phyloP scores from a whole-genome alignment of 768 basidiomycete species.

The Wakefieldia striispora region DNA sequence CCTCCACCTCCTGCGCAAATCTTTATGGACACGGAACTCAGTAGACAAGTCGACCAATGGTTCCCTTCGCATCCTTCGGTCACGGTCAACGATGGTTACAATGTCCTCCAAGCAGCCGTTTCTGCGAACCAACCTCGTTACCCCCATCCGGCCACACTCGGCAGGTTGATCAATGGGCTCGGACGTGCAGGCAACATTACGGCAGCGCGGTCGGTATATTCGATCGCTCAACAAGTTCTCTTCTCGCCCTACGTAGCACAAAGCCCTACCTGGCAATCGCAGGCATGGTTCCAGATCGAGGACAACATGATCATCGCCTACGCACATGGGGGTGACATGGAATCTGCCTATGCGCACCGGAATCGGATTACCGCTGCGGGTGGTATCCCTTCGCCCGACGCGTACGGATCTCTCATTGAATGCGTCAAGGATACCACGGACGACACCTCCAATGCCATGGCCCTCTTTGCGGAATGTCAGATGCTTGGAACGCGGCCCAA shows the following conservation, averaged over 20 bases:
- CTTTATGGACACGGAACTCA: conserved; percentile 24
- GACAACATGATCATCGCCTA: conserved; percentile 86
- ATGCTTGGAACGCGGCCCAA: conserved; percentile 70
- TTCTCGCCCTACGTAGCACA: conserved; percentile 36
- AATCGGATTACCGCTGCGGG: conserved; percentile 73
- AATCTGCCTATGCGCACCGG: conserved; percentile 80
- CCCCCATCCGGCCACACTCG: conserved; percentile 53
- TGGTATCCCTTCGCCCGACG: conserved; percentile 78
- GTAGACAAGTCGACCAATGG: conserved; percentile 34
- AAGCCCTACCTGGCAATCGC: conserved; percentile 46
- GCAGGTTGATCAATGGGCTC: conserved; percentile 62
- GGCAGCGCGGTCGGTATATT: conserved; percentile 66
- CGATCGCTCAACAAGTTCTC: conserved; percentile 62
- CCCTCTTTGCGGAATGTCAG: conserved; percentile 78
- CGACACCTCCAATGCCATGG: conserved; percentile 84
- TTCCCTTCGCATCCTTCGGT: conserved; percentile 28
- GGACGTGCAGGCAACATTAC: conserved; percentile 61
- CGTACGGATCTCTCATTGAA: conserved; percentile 88
- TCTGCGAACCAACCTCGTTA: conserved; percentile 37
- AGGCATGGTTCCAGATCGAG: conserved; percentile 76
- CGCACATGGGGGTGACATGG: conserved; percentile 77
- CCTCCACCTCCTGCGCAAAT: conserved; percentile 12
- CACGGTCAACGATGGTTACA: conserved; percentile 43
- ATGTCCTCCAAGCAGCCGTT: conserved; percentile 47
- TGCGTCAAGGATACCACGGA: conserved; percentile 93